A percentile compares a stretch with the other conserved stretches of the same genome.
Evolutionary conservation across 2,329 filamentous ascomycete species (phyloP).

Genomic region (Amesomyces nigricolor): DNA sequence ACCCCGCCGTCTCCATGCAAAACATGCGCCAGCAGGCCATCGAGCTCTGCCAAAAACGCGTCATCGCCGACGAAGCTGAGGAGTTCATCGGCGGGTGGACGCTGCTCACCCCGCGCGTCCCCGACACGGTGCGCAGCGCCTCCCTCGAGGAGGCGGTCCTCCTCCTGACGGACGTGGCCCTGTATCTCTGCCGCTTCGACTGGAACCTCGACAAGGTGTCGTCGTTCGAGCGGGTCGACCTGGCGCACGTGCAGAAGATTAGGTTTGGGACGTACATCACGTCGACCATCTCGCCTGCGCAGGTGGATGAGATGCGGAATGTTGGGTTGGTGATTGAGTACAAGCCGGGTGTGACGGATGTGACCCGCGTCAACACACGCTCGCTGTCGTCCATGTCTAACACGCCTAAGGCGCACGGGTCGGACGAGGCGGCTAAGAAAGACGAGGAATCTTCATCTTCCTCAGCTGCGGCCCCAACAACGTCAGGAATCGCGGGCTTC

Average conservation of each 20-base stretch:
- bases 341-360: conserved; percentile 61
- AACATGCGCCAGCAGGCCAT: conserved; percentile 85
- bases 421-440: conserved; percentile 20
- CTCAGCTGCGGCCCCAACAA: conserved; percentile 12
- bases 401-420: conserved; percentile 27
- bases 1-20: conserved; percentile 80
- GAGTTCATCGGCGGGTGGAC: conserved; percentile 89
- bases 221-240: conserved; percentile 79
- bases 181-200: conserved; percentile 89
- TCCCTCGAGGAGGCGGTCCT: conserved; percentile 87
- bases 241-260: conserved; percentile 67
- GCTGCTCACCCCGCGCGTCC: conserved; percentile 66
- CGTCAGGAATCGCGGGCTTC: conserved; percentile 38
- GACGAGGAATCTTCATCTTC: not conserved
- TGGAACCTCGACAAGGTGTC: conserved; percentile 94
- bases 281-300: conserved; percentile 70
- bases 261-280: conserved; percentile 85
- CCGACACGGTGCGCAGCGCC: conserved; percentile 62
- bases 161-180: conserved; percentile 73
- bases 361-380: conserved; percentile 77
- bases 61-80: conserved; percentile 75
- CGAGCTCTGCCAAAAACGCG: conserved; percentile 79
- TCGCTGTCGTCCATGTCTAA: conserved; percentile 57
- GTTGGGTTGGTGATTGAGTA: conserved; percentile 80
- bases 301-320: conserved; percentile 73